Conservation (phyloP, 345 rosid genomes). For the Leavenworthia alabamica region DNA sequence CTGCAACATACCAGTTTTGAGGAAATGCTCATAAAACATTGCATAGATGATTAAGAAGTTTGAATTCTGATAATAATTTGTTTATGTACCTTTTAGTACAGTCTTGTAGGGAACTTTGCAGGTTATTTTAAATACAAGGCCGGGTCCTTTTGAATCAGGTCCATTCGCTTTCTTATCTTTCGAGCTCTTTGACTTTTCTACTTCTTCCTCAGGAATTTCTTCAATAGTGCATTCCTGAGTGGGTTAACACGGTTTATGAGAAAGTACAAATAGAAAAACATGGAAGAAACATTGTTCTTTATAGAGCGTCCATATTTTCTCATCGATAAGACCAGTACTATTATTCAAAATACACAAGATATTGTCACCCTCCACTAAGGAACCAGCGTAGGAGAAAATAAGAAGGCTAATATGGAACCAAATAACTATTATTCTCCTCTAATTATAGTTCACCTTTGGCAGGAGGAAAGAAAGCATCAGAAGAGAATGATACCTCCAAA, state of each 20-base stretch:
- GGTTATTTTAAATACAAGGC: constrained; percentile 70
- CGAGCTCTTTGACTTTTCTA: constrained; percentile 59
- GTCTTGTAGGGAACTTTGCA: constrained; percentile 92
- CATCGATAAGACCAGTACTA: not conserved
- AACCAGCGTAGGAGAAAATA: not conserved
- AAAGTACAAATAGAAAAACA: not conserved
- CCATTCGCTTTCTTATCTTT: constrained; percentile 88
- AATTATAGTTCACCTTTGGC: not conserved
- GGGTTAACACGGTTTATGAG: constrained; percentile 2
- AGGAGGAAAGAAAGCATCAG: constrained; percentile 2
- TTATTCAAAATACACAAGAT: not conserved
- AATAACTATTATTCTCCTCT: not conserved
- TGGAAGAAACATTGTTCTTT: not conserved
- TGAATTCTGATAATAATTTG: constrained; percentile 7
- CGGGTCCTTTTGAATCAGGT: constrained; percentile 55
- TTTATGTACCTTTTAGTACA: constrained; percentile 67
- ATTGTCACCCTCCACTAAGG: not conserved
- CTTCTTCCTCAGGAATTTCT: constrained; percentile 75
- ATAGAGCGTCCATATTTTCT: not conserved
- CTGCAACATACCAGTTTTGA: constrained; percentile 41
- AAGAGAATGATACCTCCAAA: constrained; percentile 65
- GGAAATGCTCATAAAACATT: not conserved
- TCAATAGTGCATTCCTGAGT: constrained; percentile 84
- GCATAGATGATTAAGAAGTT: constrained; percentile 7
- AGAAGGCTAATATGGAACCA: constrained; percentile 6